Base-by-base conservation (phyloP, 352 stramenopile species). In the Phytophthora melonis region DNA sequence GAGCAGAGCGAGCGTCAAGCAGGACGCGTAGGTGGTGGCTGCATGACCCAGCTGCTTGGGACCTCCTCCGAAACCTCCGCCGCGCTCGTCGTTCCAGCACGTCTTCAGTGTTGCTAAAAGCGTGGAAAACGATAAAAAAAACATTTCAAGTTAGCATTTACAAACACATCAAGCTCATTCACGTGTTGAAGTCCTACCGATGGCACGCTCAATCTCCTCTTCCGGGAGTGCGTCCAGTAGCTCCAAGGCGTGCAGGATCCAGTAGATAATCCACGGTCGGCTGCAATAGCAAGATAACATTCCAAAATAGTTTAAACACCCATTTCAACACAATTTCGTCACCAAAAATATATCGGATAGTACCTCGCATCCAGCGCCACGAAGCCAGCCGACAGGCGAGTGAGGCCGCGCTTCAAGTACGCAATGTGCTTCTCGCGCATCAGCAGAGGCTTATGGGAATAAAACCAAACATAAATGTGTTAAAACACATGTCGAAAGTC, bases 211-310 rank as follows among this genome's bases (percentile, higher is more conserved):
- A 1, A 78, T 79, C 41, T 82, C 63, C 14, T 84, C 70, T 27
- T 80, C 72, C 3, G 81, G 81, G 6, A 98, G 77, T 47, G 82
- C 86, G 32, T 94, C 93, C 53, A 99, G 80, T 19, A 99, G 84
- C 79, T 99, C 96, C 41, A 99, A 83, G 11, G 84, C 86, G 66
- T 99, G 97, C 19, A 99, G 77, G 68, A 98, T 98, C 97, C 97
- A 99, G 79, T 99, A 99, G 19, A 97, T 78, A 63, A 99, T 98
- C 98, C 98, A 99, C 10, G 98, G 95, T 18, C 96, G 94, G 82
- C 93, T 99, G 41, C 11, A 64, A 18, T 1, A 63, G 25, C 11
- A 56, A 7, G 8, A 39, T 19, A 16, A 13, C 55, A 7, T 21
- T n/a, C 6, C 13, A 45, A 3, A 6, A 18, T n/a, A 11, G 39